A percentile compares a stretch with the other conserved stretches of the same genome.
Evolutionary conservation across 805 yeast genomes (phyloP).

Genomic region (Pichia exigua): DNA sequence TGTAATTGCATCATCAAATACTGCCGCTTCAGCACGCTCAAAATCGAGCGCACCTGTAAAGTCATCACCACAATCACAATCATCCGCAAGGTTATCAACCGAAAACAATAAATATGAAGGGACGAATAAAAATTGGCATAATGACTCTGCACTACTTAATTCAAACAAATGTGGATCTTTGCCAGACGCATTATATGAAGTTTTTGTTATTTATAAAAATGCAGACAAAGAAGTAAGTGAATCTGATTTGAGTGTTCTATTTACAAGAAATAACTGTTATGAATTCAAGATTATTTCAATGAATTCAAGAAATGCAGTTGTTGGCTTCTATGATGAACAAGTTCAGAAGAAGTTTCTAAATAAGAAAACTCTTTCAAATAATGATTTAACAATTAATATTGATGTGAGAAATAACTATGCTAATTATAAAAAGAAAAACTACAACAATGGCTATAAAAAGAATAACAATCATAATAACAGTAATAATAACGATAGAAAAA

Average conservation of each 20-base stretch:
- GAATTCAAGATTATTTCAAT: not conserved
- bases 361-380: not conserved
- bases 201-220: constrained; percentile 3
- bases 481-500: not conserved
- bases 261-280: not conserved
- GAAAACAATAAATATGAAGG: not conserved
- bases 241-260: not conserved
- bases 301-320: constrained; percentile 3
- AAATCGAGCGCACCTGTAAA: not conserved
- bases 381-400: not conserved
- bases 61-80: not conserved
- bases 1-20: not conserved
- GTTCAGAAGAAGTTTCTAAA: constrained; percentile 1
- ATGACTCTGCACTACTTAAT: not conserved
- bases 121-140: not conserved
- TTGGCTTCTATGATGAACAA: not conserved
- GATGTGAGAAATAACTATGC: not conserved
- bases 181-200: not conserved
- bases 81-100: not conserved
- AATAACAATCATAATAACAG: not conserved
- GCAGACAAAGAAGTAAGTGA: not conserved
- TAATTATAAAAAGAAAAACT: not conserved
- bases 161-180: not conserved
- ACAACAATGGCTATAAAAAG: not conserved
- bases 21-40: not conserved